Base-by-base conservation (phyloP, 2,329 filamentous ascomycete species). In the Paraphoma sp. region DNA sequence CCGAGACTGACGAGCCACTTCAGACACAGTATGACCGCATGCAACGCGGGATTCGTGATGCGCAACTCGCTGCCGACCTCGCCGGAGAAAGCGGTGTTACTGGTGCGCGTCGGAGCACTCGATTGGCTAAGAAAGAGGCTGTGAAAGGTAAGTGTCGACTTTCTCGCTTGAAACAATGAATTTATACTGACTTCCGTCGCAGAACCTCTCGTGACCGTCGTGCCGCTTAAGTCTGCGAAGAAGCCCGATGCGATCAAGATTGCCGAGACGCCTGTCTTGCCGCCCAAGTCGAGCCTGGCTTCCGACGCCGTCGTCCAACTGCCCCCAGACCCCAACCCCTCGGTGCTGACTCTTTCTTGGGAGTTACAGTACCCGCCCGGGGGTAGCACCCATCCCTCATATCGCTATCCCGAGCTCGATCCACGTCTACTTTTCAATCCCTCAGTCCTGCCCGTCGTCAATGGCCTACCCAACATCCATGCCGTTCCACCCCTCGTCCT, bases 341-440 rank as follows among this genome's bases (percentile, higher is more conserved):
- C 31, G 1, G 6, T 59, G 0, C 56, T 53, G 0, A 62, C 61
- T 0, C 14, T 54, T 0, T 40, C 60, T 0, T 69, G 63, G 63
- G 53, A 67, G 3, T 5, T 69, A 0, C 52, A 59, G 7, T 69
- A 68, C 5, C 66, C 66, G 0, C 54, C 66, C 0, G 63, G 66
- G 0, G 66, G 66, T 0, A 63, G 61, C 10, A 67, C 64, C 0
- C 66, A 69, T 17, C 61, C 63, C 0, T 62, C 49, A 0, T 69
- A 69, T 23, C 61, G 64, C 0, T 69, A 60, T 36, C 64, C 66
- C 0, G 2, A 17, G 0, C 28, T 61, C 0, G 64, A 69, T 43
- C 60, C 63, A 0, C 58, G 61, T 1, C 18, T 69, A 4, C 36
- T 57, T 6, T 67, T 69, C 18, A 50, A 63, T 0, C 14, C 62